Conservation (phyloP, 108 stramenopile genomes). For the Cyclostephanos tholiformis region DNA sequence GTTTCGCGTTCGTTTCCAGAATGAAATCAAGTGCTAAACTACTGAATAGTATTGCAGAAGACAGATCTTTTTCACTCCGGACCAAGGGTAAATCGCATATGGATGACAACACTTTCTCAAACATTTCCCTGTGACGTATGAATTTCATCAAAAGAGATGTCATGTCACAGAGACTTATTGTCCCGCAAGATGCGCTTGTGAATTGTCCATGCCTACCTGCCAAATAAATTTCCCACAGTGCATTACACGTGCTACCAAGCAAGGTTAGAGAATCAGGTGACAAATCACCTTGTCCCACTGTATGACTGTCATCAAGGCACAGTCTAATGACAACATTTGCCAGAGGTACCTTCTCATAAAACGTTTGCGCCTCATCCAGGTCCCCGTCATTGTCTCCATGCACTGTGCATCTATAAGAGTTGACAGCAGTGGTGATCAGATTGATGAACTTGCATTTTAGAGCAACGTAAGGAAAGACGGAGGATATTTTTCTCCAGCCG, state of each 20-base stretch:
- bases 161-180: conserved; percentile 27
- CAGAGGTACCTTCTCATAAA: conserved; percentile 40
- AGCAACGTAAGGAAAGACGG: conserved; percentile 31
- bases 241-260: conserved; percentile 33
- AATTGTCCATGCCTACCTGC: conserved; percentile 12
- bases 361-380: neutral
- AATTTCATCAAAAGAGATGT: conserved; percentile 27
- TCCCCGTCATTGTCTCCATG: neutral
- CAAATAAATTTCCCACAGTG: conserved; percentile 46
- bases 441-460: conserved; percentile 40
- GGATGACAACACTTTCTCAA: conserved; percentile 34
- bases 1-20: conserved; percentile 7
- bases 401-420: conserved; percentile 8
- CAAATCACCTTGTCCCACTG: conserved; percentile 1
- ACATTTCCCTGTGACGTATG: conserved; percentile 24
- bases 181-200: neutral
- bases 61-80: conserved; percentile 6
- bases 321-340: conserved; percentile 38
- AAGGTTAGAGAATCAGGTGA: conserved; percentile 6
- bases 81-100: conserved; percentile 32
- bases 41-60: conserved; percentile 30
- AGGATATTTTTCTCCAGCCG: conserved; percentile 39
- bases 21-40: conserved; percentile 36
- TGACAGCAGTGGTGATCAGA: conserved; percentile 38
- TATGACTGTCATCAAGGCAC: conserved; percentile 28